Evolutionary conservation across 768 basidiomycete genomes (phyloP).

Genomic region (Naganishia friedmannii): DNA sequence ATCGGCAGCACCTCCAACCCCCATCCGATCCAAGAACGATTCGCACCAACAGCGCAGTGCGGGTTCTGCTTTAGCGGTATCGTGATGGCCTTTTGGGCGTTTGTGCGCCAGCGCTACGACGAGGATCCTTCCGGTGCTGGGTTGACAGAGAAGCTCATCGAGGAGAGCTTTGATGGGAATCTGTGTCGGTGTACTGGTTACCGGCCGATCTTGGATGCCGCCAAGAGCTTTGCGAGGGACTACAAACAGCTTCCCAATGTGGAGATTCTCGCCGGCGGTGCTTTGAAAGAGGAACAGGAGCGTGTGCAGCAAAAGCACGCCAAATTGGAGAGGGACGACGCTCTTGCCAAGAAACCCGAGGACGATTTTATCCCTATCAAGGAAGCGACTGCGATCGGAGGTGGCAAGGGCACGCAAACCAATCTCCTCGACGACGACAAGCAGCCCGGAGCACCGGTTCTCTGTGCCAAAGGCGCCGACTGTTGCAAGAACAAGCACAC

Average conservation of each 20-base stretch:
- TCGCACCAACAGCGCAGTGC: constrained; percentile 30
- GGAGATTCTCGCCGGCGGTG: constrained; percentile 16
- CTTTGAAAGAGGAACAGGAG: constrained; percentile 7
- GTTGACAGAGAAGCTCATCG: constrained; percentile 34
- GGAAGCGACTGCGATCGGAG: constrained; percentile 28
- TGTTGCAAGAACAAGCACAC: constrained; percentile 37
- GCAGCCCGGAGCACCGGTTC: constrained; percentile 30
- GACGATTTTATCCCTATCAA: constrained; percentile 37
- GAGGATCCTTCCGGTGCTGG: constrained; percentile 20
- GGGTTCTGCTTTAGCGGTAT: constrained; percentile 39
- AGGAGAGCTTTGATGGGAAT: constrained; percentile 41
- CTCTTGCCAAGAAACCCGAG: constrained; percentile 24
- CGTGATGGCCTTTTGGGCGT: constrained; percentile 40
- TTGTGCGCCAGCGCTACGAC: constrained; percentile 18
- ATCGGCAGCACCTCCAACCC: constrained; percentile 39
- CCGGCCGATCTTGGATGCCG: constrained; percentile 38
- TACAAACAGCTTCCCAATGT: constrained; percentile 24
- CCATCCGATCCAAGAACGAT: constrained; percentile 40
- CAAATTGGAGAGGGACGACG: constrained; percentile 22
- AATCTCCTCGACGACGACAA: constrained; percentile 25
- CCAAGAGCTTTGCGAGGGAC: constrained; percentile 40
- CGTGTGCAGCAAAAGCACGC: constrained; percentile 17
- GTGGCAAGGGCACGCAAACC: constrained; percentile 23
- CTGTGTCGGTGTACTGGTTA: constrained; percentile 43
- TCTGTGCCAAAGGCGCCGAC: constrained; percentile 38